Evolutionary conservation across 441 rosid species (phyloP).

Genomic region (Caryocar brasiliense): DNA sequence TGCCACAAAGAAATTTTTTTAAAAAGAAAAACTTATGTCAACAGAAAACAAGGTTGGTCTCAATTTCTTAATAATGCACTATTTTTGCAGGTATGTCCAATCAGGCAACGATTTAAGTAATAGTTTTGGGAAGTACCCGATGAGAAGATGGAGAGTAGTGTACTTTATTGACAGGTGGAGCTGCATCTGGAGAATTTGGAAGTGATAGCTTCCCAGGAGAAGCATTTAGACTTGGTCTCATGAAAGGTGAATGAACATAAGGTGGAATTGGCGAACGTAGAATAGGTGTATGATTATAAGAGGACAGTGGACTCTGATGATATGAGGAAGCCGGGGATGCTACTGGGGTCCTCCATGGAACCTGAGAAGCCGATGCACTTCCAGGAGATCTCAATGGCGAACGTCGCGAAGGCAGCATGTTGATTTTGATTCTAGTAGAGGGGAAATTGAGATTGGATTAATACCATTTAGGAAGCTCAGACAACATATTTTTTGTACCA

Average conservation of each 20-base stretch:
- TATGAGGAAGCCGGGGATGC: constrained; percentile 24
- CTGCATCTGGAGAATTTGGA: constrained; percentile 19
- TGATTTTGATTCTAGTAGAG: constrained; percentile 37
- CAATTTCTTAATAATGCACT: too few species aligned
- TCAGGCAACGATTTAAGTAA: too few species aligned
- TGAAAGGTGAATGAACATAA: constrained; percentile 33
- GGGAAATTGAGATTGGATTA: too few species aligned
- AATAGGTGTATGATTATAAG: constrained; percentile 20
- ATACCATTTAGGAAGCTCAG: too few species aligned
- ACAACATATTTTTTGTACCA: too few species aligned
- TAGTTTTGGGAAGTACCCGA: constrained; percentile 17
- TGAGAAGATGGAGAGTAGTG: constrained; percentile 27
- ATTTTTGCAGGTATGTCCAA: too few species aligned
- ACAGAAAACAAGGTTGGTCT: too few species aligned
- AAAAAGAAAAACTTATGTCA: neutral
- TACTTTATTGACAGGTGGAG: constrained; percentile 8
- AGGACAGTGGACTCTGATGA: constrained; percentile 25
- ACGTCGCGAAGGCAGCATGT: constrained; percentile 29
- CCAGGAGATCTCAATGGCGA: constrained; percentile 33
- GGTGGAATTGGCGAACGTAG: constrained; percentile 35
- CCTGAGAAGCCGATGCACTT: constrained; percentile 22
- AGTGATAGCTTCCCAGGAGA: constrained; percentile 36
- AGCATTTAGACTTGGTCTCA: constrained; percentile 32
- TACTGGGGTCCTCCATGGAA: constrained; percentile 16
- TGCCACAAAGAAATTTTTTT: constrained; percentile 1